Evolutionary conservation across 2,329 filamentous ascomycete species (phyloP).

Genomic region (Penicillium occitanis): DNA sequence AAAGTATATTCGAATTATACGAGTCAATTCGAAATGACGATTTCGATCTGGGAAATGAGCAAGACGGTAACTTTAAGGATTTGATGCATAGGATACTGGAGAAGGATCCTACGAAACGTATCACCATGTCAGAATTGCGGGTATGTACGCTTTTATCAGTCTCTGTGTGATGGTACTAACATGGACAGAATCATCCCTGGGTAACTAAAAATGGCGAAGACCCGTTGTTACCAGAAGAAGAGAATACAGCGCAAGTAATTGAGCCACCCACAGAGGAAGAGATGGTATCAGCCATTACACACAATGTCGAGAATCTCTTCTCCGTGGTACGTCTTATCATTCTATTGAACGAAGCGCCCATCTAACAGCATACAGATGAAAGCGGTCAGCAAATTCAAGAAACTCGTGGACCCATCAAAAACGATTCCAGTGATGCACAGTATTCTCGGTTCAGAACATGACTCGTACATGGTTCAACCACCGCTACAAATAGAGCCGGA

Average conservation of each 20-base stretch:
- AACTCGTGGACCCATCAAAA: constrained; percentile 61
- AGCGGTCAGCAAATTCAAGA: constrained; percentile 86
- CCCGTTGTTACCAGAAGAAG: constrained; percentile 72
- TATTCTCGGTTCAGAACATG: constrained; percentile 57
- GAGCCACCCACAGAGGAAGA: constrained; percentile 87
- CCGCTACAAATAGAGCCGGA: constrained; percentile 53
- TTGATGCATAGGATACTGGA: constrained; percentile 73
- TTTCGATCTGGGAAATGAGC: constrained; percentile 61
- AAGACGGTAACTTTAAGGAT: constrained; percentile 69
- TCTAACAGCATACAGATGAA: constrained; percentile 63
- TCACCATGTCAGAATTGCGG: constrained; percentile 77
- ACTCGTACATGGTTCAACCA: constrained; percentile 57
- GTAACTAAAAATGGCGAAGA: constrained; percentile 80
- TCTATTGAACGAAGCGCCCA: background rate
- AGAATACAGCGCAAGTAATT: constrained; percentile 80
- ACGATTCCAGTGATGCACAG: constrained; percentile 54
- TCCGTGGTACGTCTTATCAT: constrained; percentile 62
- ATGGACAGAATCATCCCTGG: constrained; percentile 78
- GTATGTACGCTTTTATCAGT: constrained; percentile 54
- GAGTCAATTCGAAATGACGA: constrained; percentile 77
- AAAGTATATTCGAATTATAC: constrained; percentile 80
- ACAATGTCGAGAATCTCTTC: constrained; percentile 81
- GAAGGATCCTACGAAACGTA: constrained; percentile 80
- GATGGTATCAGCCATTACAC: constrained; percentile 85
- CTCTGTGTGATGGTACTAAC: constrained; percentile 17